These are phyloP conservation scores for Plasmodium falciparum DNA, from an alignment of 169 alveolate species.

Conservation along the genomic window DNA sequence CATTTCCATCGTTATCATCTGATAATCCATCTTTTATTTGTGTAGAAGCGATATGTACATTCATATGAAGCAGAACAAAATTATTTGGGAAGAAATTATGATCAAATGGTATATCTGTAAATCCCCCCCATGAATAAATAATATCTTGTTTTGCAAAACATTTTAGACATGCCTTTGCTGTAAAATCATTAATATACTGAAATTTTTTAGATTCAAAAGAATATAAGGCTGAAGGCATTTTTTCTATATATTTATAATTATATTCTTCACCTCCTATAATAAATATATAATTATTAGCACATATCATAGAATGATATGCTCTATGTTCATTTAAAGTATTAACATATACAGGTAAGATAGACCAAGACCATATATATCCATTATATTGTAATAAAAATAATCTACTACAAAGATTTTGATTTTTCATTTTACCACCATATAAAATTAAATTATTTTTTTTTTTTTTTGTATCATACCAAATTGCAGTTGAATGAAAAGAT, in stretches of 20 bases:
- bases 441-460: constrained; percentile 50
- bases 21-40: constrained; percentile 48
- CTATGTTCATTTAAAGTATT: constrained; percentile 37
- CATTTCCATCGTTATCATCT: constrained; percentile 62
- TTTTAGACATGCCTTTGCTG: constrained; percentile 61
- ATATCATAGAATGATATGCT: constrained; percentile 65
- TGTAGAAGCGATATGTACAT: constrained; percentile 25
- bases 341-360: constrained; percentile 58
- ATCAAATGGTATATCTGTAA: constrained; percentile 40
- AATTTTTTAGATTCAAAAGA: constrained; percentile 66
- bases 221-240: constrained; percentile 76
- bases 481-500: constrained; percentile 61
- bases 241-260: constrained; percentile 65
- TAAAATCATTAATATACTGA: constrained; percentile 63
- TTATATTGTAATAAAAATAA: constrained; percentile 22
- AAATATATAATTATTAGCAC: constrained; percentile 39
- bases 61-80: constrained; percentile 40
- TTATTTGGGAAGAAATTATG: constrained; percentile 40
- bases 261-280: constrained; percentile 76
- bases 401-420: constrained; percentile 22
- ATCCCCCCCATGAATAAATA: constrained; percentile 77
- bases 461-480: constrained; percentile 72
- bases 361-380: constrained; percentile 57
- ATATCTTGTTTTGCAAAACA: constrained; percentile 50
- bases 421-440: constrained; percentile 76